Conservation (phyloP, 768 basidiomycete species). For the Phlebiopsis gigantea region DNA sequence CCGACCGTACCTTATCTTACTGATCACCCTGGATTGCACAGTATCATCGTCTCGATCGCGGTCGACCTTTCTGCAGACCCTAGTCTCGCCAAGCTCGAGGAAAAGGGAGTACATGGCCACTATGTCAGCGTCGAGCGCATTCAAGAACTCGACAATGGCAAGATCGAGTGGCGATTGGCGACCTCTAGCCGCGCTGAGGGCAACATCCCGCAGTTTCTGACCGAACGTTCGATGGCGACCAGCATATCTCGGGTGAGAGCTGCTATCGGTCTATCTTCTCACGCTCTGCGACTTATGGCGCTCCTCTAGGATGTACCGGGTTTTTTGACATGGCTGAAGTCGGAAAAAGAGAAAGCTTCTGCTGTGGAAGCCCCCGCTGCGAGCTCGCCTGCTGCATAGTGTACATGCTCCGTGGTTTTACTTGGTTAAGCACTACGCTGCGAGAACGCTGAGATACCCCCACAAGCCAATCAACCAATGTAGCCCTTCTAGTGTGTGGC, state of each 20-base stretch:
- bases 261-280: background rate
- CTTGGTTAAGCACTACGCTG: too few species aligned
- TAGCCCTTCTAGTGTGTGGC: too few species aligned
- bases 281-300: background rate
- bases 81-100: conserved; percentile 56
- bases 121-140: conserved; percentile 70
- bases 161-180: conserved; percentile 77
- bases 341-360: background rate
- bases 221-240: conserved; percentile 54
- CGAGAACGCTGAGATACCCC: too few species aligned
- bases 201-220: conserved; percentile 57
- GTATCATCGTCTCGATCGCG: conserved; percentile 54
- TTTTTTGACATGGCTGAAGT: conserved; percentile 7
- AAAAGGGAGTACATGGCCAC: conserved; percentile 58
- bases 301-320: conserved; percentile 12
- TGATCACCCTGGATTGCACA: conserved; percentile 6
- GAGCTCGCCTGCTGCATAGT: background rate
- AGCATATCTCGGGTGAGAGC: conserved; percentile 54
- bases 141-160: conserved; percentile 55
- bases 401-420: background rate
- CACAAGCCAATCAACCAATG: too few species aligned
- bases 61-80: conserved; percentile 57
- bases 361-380: background rate
- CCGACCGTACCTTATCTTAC: background rate
- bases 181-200: conserved; percentile 71